Base-by-base conservation (phyloP, 257 asterid genomes). In the Nicotiana attenuata region DNA sequence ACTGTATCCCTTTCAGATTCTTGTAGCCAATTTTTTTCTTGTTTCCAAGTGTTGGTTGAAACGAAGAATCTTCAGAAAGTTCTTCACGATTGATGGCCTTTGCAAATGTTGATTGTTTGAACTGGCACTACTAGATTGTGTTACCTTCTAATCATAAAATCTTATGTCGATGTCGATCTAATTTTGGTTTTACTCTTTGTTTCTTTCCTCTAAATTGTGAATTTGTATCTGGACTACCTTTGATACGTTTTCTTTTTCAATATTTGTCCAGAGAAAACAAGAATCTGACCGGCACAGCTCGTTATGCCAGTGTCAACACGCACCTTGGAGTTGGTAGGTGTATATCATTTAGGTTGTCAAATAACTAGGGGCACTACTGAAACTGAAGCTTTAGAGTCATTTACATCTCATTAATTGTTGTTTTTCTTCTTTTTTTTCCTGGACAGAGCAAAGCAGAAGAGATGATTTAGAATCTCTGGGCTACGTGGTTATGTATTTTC, bases 401-500 rank as follows among this genome's bases (percentile, higher is more conserved):
- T 50, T 50, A 14, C 4, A 22, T 24, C 63, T 47, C 63, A 50
- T 2, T 0, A 75, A 1, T 73, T 24, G 17, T 15, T n/a, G n/a
- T 47, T 9, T 47, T 15, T 64, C 6, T 47, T 64, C 3, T 80
- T 82, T 13, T 60, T 85, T 83, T 75, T 85, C 67, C 81, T 83
- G 87, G 78, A 75, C 93, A 95, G 99, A 95, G 85, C 99, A 95
- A 95, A 92, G 99, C 87, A 89, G 99, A 82, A 93, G 99, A 84
- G 98, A 95, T 86, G 98, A 95, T 89, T 90, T 95, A 90, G 99
- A 95, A 85, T 95, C 99, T 83, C 97, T 95, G 79, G 99, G 99
- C 81, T 95, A 90, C 84, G 98, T 93, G 88, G 93, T 95, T 65
- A 92, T 95, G 99, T 95, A 95, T 88, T 95, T 95, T 82, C 95